Conservation (phyloP, 345 rosid species). For the Eucalyptus paniculata region DNA sequence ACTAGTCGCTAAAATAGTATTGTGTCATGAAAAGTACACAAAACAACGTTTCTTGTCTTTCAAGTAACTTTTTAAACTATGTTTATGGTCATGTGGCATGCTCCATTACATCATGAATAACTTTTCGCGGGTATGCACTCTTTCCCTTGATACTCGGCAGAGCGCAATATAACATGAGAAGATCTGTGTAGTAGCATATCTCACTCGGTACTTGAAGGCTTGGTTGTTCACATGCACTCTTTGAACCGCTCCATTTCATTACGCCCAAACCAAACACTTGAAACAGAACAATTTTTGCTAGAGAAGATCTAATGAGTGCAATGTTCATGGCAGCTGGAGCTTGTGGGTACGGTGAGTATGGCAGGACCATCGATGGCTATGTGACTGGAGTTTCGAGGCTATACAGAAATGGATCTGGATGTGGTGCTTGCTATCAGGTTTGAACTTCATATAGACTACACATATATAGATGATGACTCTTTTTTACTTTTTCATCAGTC, state of each 20-base stretch:
- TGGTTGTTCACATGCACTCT: background rate
- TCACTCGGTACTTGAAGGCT: background rate
- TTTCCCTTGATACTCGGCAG: background rate
- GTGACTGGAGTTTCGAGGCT: conserved; percentile 76
- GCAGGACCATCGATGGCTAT: conserved; percentile 59
- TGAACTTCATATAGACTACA: background rate
- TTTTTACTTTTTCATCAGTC: background rate
- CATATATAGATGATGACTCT: background rate
- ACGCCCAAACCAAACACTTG: background rate
- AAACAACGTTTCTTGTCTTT: background rate
- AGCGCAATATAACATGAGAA: background rate
- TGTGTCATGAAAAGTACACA: background rate
- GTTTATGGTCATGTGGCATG: background rate
- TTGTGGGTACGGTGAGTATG: conserved; percentile 75
- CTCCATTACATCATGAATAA: background rate
- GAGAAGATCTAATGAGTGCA: background rate
- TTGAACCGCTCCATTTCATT: background rate
- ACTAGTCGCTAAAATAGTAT: background rate
- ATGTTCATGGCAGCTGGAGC: conserved; percentile 48
- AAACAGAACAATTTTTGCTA: background rate
- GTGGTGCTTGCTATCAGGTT: conserved; percentile 95
- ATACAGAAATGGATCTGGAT: conserved; percentile 67
- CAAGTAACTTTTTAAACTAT: background rate
- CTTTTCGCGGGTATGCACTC: background rate
- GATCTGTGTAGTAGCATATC: background rate